Conservation (phyloP, 768 basidiomycete species). For the Lentinus brumalis region DNA sequence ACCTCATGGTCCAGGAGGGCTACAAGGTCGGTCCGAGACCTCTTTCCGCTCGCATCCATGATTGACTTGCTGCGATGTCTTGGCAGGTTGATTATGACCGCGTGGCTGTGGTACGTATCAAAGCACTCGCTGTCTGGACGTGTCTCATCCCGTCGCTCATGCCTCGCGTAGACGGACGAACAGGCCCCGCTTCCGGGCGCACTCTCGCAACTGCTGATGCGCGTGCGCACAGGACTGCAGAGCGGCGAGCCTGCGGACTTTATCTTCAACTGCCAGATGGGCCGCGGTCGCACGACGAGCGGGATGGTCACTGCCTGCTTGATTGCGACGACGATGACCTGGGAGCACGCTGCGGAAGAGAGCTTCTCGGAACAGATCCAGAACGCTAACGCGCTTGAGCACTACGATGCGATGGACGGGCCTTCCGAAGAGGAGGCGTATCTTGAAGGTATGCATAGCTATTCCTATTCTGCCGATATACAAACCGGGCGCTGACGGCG, state of each 20-base stretch:
- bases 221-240: slow-evolving; percentile 58
- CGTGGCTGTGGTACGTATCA: slow-evolving; percentile 77
- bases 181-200: slow-evolving; percentile 93
- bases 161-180: slow-evolving; percentile 79
- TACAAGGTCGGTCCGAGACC: slow-evolving; percentile 53
- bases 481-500: not conserved
- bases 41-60: slow-evolving; percentile 9
- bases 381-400: slow-evolving; percentile 39
- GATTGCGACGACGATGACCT: slow-evolving; percentile 72
- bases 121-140: not conserved
- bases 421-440: slow-evolving; percentile 89
- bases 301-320: slow-evolving; percentile 93
- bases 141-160: not conserved
- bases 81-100: slow-evolving; percentile 80
- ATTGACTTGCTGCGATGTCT: not conserved
- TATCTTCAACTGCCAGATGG: slow-evolving; percentile 98
- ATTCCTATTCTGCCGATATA: not conserved
- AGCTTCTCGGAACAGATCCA: slow-evolving; percentile 33
- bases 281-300: slow-evolving; percentile 87
- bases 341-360: slow-evolving; percentile 47
- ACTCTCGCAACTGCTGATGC: slow-evolving; percentile 73
- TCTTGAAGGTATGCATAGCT: slow-evolving; percentile 61
- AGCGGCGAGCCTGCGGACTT: slow-evolving; percentile 67
- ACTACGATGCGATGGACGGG: slow-evolving; percentile 76
- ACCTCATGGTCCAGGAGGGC: slow-evolving; percentile 73